Evolutionary conservation across 1,284 basidiomycete genomes (phyloP).

Genomic region (Rhizoctonia solani): DNA sequence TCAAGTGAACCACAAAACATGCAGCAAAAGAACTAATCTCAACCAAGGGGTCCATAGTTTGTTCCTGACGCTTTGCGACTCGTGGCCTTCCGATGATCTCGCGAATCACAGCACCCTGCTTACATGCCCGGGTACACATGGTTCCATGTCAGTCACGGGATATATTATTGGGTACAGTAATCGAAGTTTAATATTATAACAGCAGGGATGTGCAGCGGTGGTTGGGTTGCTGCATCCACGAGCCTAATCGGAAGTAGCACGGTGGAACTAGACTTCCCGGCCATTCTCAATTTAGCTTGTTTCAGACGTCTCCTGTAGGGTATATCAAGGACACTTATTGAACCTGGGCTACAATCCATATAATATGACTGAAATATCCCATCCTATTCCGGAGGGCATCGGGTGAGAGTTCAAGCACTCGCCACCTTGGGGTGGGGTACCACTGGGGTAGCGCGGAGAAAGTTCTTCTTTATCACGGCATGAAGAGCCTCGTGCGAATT

Average conservation of each 20-base stretch:
- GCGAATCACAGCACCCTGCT: constrained; percentile 21
- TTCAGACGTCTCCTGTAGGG: too few species aligned
- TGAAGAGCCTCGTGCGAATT: too few species aligned
- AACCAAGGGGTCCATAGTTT: neutral
- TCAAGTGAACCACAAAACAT: neutral
- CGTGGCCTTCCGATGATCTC: constrained; percentile 30
- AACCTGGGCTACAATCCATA: too few species aligned
- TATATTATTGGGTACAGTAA: neutral
- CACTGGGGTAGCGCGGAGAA: too few species aligned
- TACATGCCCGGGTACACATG: neutral
- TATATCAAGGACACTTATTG: too few species aligned
- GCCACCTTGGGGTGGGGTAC: neutral
- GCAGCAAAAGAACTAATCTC: neutral
- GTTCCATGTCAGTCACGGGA: neutral
- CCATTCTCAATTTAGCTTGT: too few species aligned
- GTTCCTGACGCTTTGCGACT: constrained; percentile 22
- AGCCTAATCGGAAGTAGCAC: too few species aligned
- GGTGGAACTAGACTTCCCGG: too few species aligned
- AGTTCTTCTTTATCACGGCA: too few species aligned
- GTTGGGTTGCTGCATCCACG: too few species aligned
- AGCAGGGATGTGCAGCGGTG: neutral
- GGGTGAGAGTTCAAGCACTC: neutral
- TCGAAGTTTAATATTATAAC: neutral
- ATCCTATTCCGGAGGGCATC: too few species aligned
- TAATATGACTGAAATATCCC: too few species aligned